These are phyloP conservation scores for Phaeosphaeriaceae sp. DNA, from an alignment of 2,329 filamentous ascomycete species.

Conservation along the genomic window DNA sequence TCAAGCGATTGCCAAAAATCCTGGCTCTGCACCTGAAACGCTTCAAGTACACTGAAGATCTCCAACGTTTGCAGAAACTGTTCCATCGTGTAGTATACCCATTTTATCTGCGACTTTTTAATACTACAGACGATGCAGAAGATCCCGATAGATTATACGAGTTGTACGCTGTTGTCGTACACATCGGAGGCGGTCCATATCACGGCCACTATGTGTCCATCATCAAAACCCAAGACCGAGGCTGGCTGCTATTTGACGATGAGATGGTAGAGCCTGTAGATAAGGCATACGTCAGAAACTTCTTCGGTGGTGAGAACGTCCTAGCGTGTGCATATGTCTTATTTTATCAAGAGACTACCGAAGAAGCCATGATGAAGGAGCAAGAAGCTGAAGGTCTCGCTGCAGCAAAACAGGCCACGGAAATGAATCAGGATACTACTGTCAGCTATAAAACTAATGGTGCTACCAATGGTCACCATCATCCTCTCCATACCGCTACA, in stretches of 20 bases:
- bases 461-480: constrained; percentile 41
- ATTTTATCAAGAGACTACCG: constrained; percentile 92
- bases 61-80: constrained; percentile 90
- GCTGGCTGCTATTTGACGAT: constrained; percentile 96
- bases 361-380: constrained; percentile 73
- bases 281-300: constrained; percentile 94
- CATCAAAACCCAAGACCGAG: constrained; percentile 94
- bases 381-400: constrained; percentile 77
- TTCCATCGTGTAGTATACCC: constrained; percentile 98
- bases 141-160: constrained; percentile 95
- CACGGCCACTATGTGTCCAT: constrained; percentile 98
- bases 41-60: constrained; percentile 98
- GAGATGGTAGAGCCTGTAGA: constrained; percentile 98
- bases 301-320: constrained; percentile 86
- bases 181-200: constrained; percentile 95
- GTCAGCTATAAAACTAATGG: constrained; percentile 59
- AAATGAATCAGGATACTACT: constrained; percentile 63
- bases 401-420: constrained; percentile 44
- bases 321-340: constrained; percentile 95
- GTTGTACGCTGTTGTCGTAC: constrained; percentile 94
- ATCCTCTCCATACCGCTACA: constrained; percentile 43
- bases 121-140: constrained; percentile 93
- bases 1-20: constrained; percentile 91
- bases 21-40: constrained; percentile 92
- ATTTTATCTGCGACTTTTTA: constrained; percentile 94